Conservation (phyloP, 2,329 filamentous ascomycete genomes). For the Aspergillus novofumigatus region DNA sequence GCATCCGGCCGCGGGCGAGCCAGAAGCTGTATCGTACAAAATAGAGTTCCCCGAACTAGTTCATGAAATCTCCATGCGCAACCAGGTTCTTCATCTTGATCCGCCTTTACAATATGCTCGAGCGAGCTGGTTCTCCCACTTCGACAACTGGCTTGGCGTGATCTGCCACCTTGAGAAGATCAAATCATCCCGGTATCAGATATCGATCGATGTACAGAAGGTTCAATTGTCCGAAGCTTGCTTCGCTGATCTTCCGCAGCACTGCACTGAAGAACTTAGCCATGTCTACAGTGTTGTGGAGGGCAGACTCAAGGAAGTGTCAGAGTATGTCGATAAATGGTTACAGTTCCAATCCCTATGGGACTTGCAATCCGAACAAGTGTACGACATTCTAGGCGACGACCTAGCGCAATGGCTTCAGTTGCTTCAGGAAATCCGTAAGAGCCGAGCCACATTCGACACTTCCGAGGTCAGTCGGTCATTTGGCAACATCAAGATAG, state of each 20-base stretch:
- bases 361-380: constrained; percentile 94
- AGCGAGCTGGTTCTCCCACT: constrained; percentile 86
- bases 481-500: constrained; percentile 91
- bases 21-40: constrained; percentile 29
- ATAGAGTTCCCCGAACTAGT: constrained; percentile 54
- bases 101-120: constrained; percentile 88
- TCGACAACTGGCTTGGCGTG: constrained; percentile 89
- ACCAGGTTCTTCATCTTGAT: constrained; percentile 94
- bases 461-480: constrained; percentile 89
- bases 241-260: constrained; percentile 79
- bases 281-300: constrained; percentile 81
- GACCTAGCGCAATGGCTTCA: constrained; percentile 91
- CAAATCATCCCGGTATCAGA: constrained; percentile 92
- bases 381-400: constrained; percentile 87
- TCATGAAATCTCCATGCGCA: constrained; percentile 95
- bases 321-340: constrained; percentile 93
- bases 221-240: constrained; percentile 45
- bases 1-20: constrained; percentile 20
- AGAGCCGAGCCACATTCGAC: constrained; percentile 93
- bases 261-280: constrained; percentile 74
- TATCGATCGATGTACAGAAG: constrained; percentile 59
- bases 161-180: constrained; percentile 91
- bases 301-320: constrained; percentile 73
- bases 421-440: constrained; percentile 92
- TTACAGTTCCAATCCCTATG: constrained; percentile 96